phyloP scores from a whole-genome alignment of 768 basidiomycete species.

The Suillus brevipes region DNA sequence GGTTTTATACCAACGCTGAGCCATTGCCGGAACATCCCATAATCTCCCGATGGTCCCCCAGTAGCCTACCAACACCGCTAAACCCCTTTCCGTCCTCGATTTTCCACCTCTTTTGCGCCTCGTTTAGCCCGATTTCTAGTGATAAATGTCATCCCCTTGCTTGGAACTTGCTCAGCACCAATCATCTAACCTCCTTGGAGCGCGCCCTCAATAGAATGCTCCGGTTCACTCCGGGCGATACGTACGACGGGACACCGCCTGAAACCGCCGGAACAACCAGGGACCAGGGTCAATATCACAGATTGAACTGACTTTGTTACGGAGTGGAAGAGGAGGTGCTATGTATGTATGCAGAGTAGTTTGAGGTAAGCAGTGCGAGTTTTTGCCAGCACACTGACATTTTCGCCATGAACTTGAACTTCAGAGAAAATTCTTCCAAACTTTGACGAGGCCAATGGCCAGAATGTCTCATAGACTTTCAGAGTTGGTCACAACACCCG shows the following conservation, averaged over 20 bases:
- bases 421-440: background rate
- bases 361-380: background rate
- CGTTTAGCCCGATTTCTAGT: background rate
- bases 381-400: background rate
- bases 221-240: conserved; percentile 8
- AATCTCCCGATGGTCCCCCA: conserved; percentile 25
- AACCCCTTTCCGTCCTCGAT: background rate
- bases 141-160: background rate
- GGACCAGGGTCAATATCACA: background rate
- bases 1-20: conserved; percentile 29
- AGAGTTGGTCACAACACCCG: background rate
- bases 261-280: conserved; percentile 5
- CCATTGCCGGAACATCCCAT: conserved; percentile 32
- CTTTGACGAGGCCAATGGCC: background rate
- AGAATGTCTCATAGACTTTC: background rate
- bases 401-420: background rate
- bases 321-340: background rate
- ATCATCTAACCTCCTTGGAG: conserved; percentile 4
- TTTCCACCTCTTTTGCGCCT: background rate
- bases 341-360: background rate
- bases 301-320: background rate
- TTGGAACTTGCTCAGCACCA: background rate
- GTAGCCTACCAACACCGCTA: too few relatives aligned
- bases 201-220: background rate
- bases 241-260: conserved; percentile 4